Evolutionary conservation across 1,284 basidiomycete genomes (phyloP).

Genomic region (Cutaneotrichosporon curvatum): DNA sequence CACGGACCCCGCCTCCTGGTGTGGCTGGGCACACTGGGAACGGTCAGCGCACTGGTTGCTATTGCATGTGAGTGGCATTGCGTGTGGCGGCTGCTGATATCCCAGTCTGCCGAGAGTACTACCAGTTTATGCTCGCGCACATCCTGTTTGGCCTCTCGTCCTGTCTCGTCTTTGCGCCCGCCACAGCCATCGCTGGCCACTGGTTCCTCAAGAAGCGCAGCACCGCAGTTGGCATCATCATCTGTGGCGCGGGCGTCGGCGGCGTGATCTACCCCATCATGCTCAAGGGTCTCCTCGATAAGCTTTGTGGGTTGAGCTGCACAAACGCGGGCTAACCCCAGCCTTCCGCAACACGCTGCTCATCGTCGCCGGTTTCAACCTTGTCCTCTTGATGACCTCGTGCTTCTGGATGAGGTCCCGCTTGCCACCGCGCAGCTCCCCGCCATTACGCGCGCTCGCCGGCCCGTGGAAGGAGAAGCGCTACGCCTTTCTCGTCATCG

Average conservation of each 20-base stretch:
- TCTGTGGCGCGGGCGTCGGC: slow-evolving; percentile 38
- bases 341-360: slow-evolving; percentile 21
- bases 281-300: slow-evolving; percentile 31
- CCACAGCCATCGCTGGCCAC: slow-evolving; percentile 40
- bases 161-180: slow-evolving; percentile 34
- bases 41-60: slow-evolving; percentile 28
- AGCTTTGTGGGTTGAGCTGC: slow-evolving; percentile 21
- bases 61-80: slow-evolving; percentile 22
- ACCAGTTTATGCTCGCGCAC: slow-evolving; percentile 43
- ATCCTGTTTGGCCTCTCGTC: slow-evolving; percentile 34
- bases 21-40: slow-evolving; percentile 19
- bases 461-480: slow-evolving; percentile 28
- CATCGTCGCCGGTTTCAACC: slow-evolving; percentile 20
- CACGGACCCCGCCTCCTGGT: slow-evolving; percentile 20
- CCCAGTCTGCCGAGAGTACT: slow-evolving; percentile 37
- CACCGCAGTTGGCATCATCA: slow-evolving; percentile 40
- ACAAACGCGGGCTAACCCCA: background rate
- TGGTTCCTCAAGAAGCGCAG: slow-evolving; percentile 39
- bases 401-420: slow-evolving; percentile 22
- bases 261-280: slow-evolving; percentile 42
- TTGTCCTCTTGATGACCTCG: slow-evolving; percentile 17
- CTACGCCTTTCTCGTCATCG: slow-evolving; percentile 30
- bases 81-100: slow-evolving; percentile 6
- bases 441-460: slow-evolving; percentile 11
- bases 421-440: slow-evolving; percentile 17